Percentiles rank a stretch among this genome's conserved stretches.
phyloP scores from a whole-genome alignment of 2,329 filamentous ascomycete genomes.

The Beauveria scarabaeidicola region DNA sequence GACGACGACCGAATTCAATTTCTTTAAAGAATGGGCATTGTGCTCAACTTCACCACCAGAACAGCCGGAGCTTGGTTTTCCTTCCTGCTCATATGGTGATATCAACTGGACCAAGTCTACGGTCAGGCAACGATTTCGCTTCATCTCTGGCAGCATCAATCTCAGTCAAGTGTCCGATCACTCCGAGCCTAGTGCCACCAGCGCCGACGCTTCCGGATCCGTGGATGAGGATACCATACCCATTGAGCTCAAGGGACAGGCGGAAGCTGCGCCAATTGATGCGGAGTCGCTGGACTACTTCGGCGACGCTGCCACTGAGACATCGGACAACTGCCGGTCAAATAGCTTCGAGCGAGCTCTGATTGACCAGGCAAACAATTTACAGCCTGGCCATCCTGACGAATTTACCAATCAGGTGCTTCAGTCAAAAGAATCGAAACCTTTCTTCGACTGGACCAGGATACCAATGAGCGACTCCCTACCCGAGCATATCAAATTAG shows the following conservation, averaged over 20 bases:
- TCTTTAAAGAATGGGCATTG: constrained; percentile 64
- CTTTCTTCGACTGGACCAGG: constrained; percentile 75
- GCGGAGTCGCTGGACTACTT: constrained; percentile 35
- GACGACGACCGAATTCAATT: constrained; percentile 40
- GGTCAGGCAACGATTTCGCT: constrained; percentile 57
- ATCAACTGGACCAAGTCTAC: constrained; percentile 64
- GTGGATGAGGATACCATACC: background rate
- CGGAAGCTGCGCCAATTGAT: constrained; percentile 18
- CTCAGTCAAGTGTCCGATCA: constrained; percentile 22
- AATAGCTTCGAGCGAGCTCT: constrained; percentile 1
- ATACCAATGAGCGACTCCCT: constrained; percentile 55
- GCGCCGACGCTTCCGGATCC: constrained; percentile 15
- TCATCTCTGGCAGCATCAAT: constrained; percentile 51
- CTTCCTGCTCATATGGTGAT: constrained; percentile 53
- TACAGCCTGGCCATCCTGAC: constrained; percentile 27
- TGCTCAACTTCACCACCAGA: constrained; percentile 45
- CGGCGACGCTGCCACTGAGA: constrained; percentile 22
- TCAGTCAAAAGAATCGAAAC: constrained; percentile 26
- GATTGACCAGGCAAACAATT: background rate
- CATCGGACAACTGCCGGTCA: constrained; percentile 14
- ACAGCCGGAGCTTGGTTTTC: constrained; percentile 42
- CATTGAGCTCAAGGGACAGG: background rate
- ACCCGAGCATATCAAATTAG: constrained; percentile 64
- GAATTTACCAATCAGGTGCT: constrained; percentile 35
- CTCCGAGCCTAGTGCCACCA: constrained; percentile 25